Conservation (phyloP, 108 stramenopile genomes). For the Cyclotella distinguenda region DNA sequence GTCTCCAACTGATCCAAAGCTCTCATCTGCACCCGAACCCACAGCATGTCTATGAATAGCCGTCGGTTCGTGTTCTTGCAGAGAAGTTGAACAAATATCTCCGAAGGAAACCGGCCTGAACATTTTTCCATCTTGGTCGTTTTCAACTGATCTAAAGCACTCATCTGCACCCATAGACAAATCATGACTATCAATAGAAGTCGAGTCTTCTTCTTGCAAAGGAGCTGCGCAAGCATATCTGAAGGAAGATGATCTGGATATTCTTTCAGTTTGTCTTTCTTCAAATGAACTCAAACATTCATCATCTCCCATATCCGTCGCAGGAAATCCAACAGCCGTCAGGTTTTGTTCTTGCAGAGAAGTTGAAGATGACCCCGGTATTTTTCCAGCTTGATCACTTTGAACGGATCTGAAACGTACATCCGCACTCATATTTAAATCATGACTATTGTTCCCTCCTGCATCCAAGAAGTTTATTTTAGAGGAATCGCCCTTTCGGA, state of each 20-base stretch:
- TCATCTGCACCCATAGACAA: neutral
- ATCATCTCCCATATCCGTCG: neutral
- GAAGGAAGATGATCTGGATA: too few relatives aligned
- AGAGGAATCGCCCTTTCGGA: constrained; percentile 2
- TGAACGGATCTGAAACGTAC: neutral
- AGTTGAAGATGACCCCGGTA: constrained; percentile 1
- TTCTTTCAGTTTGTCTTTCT: too few relatives aligned
- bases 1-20: too few relatives aligned
- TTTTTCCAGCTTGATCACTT: constrained; percentile 1
- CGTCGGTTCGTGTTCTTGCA: neutral
- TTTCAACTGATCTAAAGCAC: constrained; percentile 1
- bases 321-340: neutral
- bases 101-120: constrained; percentile 12
- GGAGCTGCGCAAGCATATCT: too few relatives aligned
- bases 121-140: constrained; percentile 6
- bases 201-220: constrained; percentile 8
- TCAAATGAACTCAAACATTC: too few relatives aligned
- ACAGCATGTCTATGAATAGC: neutral
- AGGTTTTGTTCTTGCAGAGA: neutral
- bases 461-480: neutral
- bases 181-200: neutral
- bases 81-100: neutral
- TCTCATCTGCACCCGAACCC: too few relatives aligned
- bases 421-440: neutral
- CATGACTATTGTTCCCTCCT: constrained; percentile 2